Evolutionary conservation across 495 filamentous ascomycete genomes (phyloP).

Genomic region (Saxophila tyrrhenica): DNA sequence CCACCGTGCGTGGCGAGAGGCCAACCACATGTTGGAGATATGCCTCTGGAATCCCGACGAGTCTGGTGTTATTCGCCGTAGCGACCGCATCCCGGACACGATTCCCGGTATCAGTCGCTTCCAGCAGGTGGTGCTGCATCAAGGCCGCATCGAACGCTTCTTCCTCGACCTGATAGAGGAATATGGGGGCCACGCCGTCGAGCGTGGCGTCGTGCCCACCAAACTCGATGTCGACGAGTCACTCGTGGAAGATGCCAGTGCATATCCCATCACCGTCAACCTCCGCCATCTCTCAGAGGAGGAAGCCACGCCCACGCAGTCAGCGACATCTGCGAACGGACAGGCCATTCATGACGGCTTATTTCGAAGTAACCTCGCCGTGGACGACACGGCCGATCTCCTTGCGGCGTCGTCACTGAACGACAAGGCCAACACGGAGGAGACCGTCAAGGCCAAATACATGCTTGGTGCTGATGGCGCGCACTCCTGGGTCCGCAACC

Average conservation of each 20-base stretch:
- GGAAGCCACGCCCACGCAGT: slow-evolving; percentile 27
- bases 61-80: slow-evolving; percentile 42
- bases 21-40: slow-evolving; percentile 41
- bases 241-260: slow-evolving; percentile 32
- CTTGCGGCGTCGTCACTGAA: slow-evolving; percentile 26
- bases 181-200: slow-evolving; percentile 9
- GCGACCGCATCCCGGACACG: slow-evolving; percentile 40
- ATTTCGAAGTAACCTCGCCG: slow-evolving; percentile 38
- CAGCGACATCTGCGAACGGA: slow-evolving; percentile 26
- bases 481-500: slow-evolving; percentile 47
- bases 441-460: slow-evolving; percentile 49
- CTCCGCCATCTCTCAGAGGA: slow-evolving; percentile 23
- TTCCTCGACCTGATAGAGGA: slow-evolving; percentile 25
- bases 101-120: slow-evolving; percentile 40
- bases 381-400: slow-evolving; percentile 47
- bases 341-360: slow-evolving; percentile 32
- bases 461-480: slow-evolving; percentile 60
- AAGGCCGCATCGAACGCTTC: slow-evolving; percentile 31
- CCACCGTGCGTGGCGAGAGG: slow-evolving; percentile 49
- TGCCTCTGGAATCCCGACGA: slow-evolving; percentile 32
- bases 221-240: slow-evolving; percentile 30
- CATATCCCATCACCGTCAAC: slow-evolving; percentile 39
- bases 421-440: slow-evolving; percentile 24
- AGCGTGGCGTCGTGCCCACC: slow-evolving; percentile 24
- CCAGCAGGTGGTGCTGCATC: slow-evolving; percentile 27